A percentile compares a stretch with the other conserved stretches of the same genome.
Evolutionary conservation across 2,329 filamentous ascomycete genomes (phyloP).

Genomic region (Thelonectria olida): DNA sequence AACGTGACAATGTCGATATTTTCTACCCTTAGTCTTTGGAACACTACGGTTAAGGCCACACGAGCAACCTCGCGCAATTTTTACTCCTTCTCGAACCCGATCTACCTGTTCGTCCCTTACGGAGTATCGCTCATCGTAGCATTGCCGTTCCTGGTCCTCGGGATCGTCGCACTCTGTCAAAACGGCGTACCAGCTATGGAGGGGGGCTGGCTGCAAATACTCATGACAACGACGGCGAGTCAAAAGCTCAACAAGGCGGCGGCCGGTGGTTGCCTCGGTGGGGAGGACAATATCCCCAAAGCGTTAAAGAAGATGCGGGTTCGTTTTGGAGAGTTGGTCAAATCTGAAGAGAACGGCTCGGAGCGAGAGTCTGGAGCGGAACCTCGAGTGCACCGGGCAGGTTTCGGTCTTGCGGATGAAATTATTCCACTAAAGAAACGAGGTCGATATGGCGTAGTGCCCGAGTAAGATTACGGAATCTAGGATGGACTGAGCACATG

Average conservation of each 20-base stretch:
- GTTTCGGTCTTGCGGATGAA: not conserved
- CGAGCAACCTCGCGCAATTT: not conserved
- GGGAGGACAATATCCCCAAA: not conserved
- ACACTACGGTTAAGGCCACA: not conserved
- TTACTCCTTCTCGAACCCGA: not conserved
- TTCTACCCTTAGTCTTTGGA: not conserved
- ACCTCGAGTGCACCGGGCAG: not conserved
- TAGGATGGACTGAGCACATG: too few species aligned
- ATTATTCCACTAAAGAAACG: not conserved
- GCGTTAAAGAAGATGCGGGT: not conserved
- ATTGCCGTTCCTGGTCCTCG: not conserved
- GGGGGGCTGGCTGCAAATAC: constrained; percentile 1
- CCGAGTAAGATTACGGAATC: too few species aligned
- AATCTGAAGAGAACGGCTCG: not conserved
- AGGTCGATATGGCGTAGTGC: not conserved
- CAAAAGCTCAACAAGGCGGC: not conserved
- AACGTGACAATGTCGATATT: not conserved
- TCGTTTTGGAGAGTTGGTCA: not conserved
- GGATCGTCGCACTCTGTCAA: not conserved
- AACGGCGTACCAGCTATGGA: constrained; percentile 3
- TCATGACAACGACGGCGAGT: constrained; percentile 9
- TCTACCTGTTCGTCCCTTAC: not conserved
- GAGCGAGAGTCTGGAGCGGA: not conserved
- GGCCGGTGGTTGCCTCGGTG: not conserved
- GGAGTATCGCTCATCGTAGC: not conserved